A percentile compares a stretch with the other conserved stretches of the same genome.
phyloP scores from a whole-genome alignment of 768 basidiomycete genomes.

The Rubroboletus satanas region DNA sequence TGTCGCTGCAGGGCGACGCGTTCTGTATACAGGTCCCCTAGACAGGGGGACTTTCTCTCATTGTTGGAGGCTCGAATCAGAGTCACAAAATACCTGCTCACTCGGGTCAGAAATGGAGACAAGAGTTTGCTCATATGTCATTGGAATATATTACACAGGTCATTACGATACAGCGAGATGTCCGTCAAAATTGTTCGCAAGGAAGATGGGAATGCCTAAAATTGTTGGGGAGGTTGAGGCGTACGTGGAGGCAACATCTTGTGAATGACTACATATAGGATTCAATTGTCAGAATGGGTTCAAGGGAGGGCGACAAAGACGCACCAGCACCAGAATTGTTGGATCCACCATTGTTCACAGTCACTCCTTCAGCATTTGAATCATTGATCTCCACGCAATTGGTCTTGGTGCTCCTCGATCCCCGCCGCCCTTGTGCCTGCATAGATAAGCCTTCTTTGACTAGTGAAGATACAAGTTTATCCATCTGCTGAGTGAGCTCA shows the following conservation, averaged over 20 bases:
- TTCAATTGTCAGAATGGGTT: not conserved
- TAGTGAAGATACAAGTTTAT: not conserved
- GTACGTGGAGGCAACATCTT: not conserved
- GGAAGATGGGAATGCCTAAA: not conserved
- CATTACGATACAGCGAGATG: not conserved
- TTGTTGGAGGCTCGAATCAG: not conserved
- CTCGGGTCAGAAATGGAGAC: too few species aligned
- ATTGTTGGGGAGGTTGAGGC: not conserved
- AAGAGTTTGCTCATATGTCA: not conserved
- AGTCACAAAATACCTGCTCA: not conserved
- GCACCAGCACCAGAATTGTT: slow-evolving; percentile 9
- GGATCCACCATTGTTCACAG: slow-evolving; percentile 4
- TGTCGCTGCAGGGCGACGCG: too few species aligned
- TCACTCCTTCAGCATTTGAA: slow-evolving; percentile 1
- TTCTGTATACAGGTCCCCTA: too few species aligned
- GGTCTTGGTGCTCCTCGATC: not conserved
- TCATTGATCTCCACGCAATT: not conserved
- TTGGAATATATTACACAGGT: not conserved
- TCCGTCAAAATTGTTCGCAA: not conserved
- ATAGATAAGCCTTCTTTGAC: too few species aligned
- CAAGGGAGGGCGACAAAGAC: not conserved
- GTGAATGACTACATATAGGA: slow-evolving; percentile 9
- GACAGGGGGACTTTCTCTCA: not conserved
- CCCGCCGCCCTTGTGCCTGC: not conserved
- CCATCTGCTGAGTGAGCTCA: not conserved